These are phyloP conservation scores for Beauveria scarabaeidicola DNA, from an alignment of 2,329 filamentous ascomycete genomes.

Conservation along the genomic window DNA sequence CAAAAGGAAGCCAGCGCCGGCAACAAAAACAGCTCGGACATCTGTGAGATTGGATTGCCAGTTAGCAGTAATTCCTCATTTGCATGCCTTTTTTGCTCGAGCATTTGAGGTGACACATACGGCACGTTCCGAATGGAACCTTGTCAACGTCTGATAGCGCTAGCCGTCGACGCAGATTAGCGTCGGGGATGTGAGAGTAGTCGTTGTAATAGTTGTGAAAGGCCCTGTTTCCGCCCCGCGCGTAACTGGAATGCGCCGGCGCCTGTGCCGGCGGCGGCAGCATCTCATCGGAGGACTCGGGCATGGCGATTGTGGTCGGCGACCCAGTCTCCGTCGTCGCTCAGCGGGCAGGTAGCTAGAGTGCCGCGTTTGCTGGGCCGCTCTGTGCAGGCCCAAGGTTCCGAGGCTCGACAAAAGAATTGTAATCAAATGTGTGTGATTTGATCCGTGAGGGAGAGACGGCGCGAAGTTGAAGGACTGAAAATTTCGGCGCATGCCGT, in stretches of 20 bases:
- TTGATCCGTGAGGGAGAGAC: not conserved
- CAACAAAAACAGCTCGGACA: constrained; percentile 64
- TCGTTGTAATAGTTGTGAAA: constrained; percentile 71
- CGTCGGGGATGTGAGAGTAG: constrained; percentile 56
- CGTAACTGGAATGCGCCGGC: constrained; percentile 27
- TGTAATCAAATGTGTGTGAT: not conserved
- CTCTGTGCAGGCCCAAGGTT: not conserved
- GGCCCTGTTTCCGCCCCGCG: constrained; percentile 56
- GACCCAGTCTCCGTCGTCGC: not conserved
- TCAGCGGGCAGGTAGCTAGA: not conserved
- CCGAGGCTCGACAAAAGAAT: not conserved
- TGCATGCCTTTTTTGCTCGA: not conserved
- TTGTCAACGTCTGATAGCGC: constrained; percentile 75
- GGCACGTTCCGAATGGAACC: constrained; percentile 67
- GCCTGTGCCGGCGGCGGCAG: constrained; percentile 32
- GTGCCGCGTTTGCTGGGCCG: not conserved
- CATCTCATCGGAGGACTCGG: constrained; percentile 26
- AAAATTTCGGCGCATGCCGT: not conserved
- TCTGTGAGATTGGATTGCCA: constrained; percentile 27
- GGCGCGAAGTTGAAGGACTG: not conserved
- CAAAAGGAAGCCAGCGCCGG: constrained; percentile 76
- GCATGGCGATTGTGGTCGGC: not conserved
- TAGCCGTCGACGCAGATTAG: constrained; percentile 66
- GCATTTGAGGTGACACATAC: constrained; percentile 21
- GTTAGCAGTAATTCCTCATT: not conserved